phyloP scores from a whole-genome alignment of 1,284 basidiomycete genomes.

The Trametes hirsuta region DNA sequence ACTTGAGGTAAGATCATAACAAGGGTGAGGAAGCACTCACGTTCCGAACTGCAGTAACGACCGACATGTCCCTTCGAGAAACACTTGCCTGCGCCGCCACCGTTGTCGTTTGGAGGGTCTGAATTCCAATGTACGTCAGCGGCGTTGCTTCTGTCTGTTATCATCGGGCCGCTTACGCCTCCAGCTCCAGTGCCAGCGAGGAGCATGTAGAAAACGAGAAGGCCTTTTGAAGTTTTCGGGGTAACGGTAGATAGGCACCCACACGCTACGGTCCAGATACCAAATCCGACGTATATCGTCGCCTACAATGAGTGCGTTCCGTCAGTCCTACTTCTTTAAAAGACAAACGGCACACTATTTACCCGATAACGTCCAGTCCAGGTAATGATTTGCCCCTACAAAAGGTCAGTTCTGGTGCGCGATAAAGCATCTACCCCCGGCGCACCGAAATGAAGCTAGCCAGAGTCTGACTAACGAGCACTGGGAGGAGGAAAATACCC shows the following conservation, averaged over 20 bases:
- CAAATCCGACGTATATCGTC: conserved; percentile 69
- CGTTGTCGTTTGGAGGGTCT: conserved; percentile 66
- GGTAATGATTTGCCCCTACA: conserved; percentile 64
- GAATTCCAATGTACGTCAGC: background rate
- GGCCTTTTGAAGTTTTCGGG: conserved; percentile 48
- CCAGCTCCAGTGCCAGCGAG: conserved; percentile 73
- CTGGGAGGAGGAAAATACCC: conserved; percentile 67
- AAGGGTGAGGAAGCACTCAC: conserved; percentile 36
- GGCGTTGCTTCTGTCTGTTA: too few species aligned
- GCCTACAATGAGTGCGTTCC: conserved; percentile 36
- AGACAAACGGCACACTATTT: conserved; percentile 9
- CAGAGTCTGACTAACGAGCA: conserved; percentile 65
- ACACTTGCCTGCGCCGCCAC: conserved; percentile 76
- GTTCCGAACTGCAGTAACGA: conserved; percentile 71
- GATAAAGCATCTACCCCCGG: conserved; percentile 3
- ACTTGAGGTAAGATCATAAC: background rate
- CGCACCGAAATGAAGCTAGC: conserved; percentile 58
- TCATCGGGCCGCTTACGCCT: conserved; percentile 40
- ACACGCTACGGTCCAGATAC: conserved; percentile 69
- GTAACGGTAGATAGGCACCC: conserved; percentile 70
- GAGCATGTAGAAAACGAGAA: conserved; percentile 70
- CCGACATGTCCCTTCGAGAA: conserved; percentile 65
- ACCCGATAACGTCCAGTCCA: conserved; percentile 70
- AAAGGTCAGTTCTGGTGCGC: background rate
- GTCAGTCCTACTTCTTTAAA: too few species aligned